phyloP scores from a whole-genome alignment of 139 green algal species.

The Tetratostichococcus sp. region DNA sequence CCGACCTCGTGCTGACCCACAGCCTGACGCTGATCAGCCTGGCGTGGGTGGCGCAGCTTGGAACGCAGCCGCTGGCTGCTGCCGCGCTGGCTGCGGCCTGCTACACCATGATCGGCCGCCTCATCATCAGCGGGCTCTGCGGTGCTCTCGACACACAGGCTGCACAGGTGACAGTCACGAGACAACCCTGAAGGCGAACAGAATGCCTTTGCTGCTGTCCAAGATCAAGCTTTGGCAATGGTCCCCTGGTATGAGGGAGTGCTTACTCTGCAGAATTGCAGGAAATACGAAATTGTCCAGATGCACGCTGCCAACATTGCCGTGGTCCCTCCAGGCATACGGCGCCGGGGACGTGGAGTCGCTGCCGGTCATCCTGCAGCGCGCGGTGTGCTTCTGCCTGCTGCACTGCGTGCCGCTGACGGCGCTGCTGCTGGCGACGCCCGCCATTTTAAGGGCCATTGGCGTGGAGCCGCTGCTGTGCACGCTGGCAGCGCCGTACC shows the following conservation, averaged over 20 bases:
- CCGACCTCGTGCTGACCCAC: constrained; percentile 24
- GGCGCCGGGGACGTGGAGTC: background rate
- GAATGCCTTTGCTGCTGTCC: too few species aligned
- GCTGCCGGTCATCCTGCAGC: constrained; percentile 12
- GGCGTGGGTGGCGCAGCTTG: background rate
- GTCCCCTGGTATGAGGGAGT: too few species aligned
- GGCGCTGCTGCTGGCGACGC: constrained; percentile 10
- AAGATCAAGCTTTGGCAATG: too few species aligned
- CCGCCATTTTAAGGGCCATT: constrained; percentile 7
- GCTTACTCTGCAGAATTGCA: too few species aligned
- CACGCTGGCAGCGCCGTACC: constrained; percentile 24
- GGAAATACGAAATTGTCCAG: too few species aligned
- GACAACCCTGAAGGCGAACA: too few species aligned
- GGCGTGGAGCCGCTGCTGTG: constrained; percentile 24
- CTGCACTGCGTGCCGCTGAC: constrained; percentile 21
- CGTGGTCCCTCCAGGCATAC: constrained; percentile 6
- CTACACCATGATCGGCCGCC: constrained; percentile 13
- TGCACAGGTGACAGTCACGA: background rate
- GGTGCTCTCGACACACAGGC: constrained; percentile 9
- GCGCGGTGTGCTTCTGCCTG: background rate
- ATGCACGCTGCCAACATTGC: too few species aligned
- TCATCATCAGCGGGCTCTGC: constrained; percentile 1
- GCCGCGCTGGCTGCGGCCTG: constrained; percentile 15
- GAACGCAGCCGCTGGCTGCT: constrained; percentile 16
- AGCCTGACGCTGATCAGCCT: constrained; percentile 13